Evolutionary conservation across 148 eudicot species (phyloP).

Genomic region (Simmondsia chinensis): DNA sequence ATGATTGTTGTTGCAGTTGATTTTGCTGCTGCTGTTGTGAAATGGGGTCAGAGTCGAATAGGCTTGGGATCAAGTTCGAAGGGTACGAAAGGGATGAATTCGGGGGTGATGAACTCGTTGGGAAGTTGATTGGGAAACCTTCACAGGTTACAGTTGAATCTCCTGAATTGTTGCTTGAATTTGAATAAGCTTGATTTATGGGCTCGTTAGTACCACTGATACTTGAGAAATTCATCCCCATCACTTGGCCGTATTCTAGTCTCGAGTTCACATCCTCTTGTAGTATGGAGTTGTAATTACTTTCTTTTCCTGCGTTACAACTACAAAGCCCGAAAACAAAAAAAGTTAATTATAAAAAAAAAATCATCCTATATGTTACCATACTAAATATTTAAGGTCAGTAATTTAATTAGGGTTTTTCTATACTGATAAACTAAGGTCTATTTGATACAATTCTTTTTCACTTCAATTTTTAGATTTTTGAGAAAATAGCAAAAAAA

Average conservation of each 20-base stretch:
- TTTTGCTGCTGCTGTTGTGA: conserved; percentile 12
- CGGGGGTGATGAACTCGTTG: conserved; percentile 25
- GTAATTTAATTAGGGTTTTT: no score
- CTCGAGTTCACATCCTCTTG: conserved; percentile 33
- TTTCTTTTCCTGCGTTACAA: conserved; percentile 23
- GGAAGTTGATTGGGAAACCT: conserved; percentile 15
- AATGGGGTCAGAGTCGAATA: conserved; percentile 26
- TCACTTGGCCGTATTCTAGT: conserved; percentile 16
- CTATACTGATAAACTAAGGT: no score
- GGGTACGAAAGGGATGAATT: no score
- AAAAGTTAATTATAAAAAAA: no score
- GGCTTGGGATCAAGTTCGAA: conserved; percentile 37
- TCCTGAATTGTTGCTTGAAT: conserved; percentile 9
- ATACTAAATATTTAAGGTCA: no score
- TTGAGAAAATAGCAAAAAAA: no score
- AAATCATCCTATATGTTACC: no score
- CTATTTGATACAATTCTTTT: no score
- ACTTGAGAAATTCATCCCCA: conserved; percentile 10
- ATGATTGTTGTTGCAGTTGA: no score
- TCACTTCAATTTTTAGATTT: no score
- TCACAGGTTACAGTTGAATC: conserved; percentile 18
- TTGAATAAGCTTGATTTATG: neutral
- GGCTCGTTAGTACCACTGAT: neutral
- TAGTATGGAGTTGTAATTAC: conserved; percentile 22
- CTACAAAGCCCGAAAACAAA: no score